Percentiles rank a stretch among this genome's conserved stretches.
Evolutionary conservation across 345 rosid genomes (phyloP).

Genomic region (Eucalyptus decipiens): DNA sequence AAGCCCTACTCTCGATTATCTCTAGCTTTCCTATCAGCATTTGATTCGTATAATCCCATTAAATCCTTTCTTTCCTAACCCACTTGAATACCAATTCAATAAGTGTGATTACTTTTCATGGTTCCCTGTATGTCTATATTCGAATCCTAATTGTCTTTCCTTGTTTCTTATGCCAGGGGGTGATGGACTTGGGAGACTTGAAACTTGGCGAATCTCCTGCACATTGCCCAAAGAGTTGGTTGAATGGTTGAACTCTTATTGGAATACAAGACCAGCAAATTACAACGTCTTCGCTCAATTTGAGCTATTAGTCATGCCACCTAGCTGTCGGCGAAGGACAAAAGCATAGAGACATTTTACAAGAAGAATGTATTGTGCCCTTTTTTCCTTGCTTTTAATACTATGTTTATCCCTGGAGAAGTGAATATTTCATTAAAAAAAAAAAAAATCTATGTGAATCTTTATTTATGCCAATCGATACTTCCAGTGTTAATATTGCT

Average conservation of each 20-base stretch:
- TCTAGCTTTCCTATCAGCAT: not conserved
- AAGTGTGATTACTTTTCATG: not conserved
- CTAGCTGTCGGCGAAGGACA: not conserved
- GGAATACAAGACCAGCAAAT: not conserved
- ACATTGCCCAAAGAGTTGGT: not conserved
- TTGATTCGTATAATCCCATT: not conserved
- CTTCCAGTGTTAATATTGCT: not conserved
- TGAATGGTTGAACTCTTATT: not conserved
- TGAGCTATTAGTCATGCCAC: not conserved
- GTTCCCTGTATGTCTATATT: not conserved
- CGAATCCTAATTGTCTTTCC: not conserved
- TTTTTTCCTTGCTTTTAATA: not conserved
- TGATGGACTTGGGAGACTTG: not conserved
- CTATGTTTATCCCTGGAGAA: not conserved
- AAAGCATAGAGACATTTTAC: not conserved
- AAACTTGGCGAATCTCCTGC: not conserved
- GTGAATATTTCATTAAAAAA: not conserved
- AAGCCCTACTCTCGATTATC: not conserved
- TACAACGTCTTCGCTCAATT: not conserved
- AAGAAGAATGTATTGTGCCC: not conserved
- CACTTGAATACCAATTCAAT: not conserved
- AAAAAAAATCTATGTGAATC: not conserved
- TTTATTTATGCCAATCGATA: not conserved
- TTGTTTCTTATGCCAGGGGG: not conserved
- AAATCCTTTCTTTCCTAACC: not conserved